Percentiles rank a stretch among this genome's conserved stretches.
phyloP scores from a whole-genome alignment of 208 protist genomes.

The Entamoeba moshkovskii region DNA sequence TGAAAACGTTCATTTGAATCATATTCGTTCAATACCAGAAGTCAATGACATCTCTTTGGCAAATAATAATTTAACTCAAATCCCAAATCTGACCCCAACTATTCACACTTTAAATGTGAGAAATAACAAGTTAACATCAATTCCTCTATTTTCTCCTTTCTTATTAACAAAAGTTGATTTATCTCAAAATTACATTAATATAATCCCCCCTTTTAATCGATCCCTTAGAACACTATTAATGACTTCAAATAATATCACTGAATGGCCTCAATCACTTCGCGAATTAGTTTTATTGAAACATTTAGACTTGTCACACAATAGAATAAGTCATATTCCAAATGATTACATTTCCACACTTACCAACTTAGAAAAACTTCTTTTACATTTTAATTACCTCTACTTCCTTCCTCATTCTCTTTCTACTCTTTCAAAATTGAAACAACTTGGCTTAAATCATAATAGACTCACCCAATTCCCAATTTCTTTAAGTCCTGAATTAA shows the following conservation, averaged over 20 bases:
- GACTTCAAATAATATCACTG: background rate
- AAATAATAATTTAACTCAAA: background rate
- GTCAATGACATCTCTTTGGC: background rate
- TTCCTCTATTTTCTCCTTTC: background rate
- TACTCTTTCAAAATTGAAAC: background rate
- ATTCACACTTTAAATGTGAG: background rate
- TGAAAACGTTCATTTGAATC: background rate
- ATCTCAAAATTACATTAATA: background rate
- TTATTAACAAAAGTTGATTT: background rate
- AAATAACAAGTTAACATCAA: background rate
- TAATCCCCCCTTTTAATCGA: background rate
- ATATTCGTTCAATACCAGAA: background rate
- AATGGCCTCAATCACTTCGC: background rate
- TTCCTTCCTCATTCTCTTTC: background rate
- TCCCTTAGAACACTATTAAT: background rate
- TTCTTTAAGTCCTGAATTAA: background rate
- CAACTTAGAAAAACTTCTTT: background rate
- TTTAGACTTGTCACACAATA: background rate
- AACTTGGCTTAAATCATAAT: background rate
- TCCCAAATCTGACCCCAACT: background rate
- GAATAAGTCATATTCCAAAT: background rate
- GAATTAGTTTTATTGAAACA: background rate
- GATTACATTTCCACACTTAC: background rate
- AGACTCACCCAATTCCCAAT: background rate
- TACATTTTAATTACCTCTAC: background rate